phyloP scores from a whole-genome alignment of 2,329 filamentous ascomycete species.

The Pleurostoma richardsiae region DNA sequence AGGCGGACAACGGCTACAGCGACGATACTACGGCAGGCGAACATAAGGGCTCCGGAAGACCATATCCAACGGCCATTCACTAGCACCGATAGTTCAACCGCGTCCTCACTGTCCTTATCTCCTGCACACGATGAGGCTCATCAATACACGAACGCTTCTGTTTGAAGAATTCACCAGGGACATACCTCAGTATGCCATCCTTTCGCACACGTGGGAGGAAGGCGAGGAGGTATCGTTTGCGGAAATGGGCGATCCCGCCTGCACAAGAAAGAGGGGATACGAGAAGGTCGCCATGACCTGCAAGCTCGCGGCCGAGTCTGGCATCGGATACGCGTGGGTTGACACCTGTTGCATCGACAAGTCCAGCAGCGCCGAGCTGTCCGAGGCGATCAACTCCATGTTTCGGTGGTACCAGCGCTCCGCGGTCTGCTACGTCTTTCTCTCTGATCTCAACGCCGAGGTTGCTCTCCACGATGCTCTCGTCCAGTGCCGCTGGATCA shows the following conservation, averaged over 20 bases:
- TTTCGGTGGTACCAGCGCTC: constrained; percentile 6
- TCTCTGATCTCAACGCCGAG: neutral
- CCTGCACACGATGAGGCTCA: constrained; percentile 3
- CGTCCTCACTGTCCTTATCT: no score
- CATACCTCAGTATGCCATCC: constrained; percentile 2
- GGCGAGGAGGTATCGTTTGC: constrained; percentile 5
- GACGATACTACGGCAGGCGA: no score
- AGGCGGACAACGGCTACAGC: no score
- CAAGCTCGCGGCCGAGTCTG: neutral
- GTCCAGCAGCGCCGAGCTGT: constrained; percentile 6
- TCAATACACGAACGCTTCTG: constrained; percentile 1
- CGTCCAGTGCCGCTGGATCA: constrained; percentile 6
- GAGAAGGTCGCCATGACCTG: constrained; percentile 3
- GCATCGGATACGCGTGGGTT: constrained; percentile 5
- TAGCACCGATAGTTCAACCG: no score
- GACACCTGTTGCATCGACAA: constrained; percentile 9
- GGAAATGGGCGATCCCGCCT: neutral
- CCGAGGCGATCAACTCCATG: constrained; percentile 9
- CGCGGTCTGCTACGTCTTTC: constrained; percentile 3
- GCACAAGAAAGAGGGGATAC: neutral
- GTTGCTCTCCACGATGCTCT: neutral
- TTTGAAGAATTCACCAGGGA: constrained; percentile 3
- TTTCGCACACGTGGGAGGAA: constrained; percentile 6
- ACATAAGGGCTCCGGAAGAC: no score
- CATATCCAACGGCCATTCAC: no score